Evolutionary conservation across 106 monocot species (phyloP).

Genomic region (Agapanthus africanus): DNA sequence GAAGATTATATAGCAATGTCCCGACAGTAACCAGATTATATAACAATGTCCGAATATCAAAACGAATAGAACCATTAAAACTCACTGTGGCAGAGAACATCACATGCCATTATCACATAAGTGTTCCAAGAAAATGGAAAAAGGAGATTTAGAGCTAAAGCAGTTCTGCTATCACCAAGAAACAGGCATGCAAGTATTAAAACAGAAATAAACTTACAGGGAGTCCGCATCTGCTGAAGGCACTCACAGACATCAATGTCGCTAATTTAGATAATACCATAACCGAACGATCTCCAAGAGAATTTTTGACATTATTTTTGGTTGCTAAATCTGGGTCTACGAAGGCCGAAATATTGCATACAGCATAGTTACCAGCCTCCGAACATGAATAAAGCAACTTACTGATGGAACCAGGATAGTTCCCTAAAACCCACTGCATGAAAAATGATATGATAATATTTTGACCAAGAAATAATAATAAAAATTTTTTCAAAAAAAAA

Average conservation of each 20-base stretch:
- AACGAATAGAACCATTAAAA: not conserved
- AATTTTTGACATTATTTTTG: slow-evolving; percentile 61
- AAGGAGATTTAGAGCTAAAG: too few relatives aligned
- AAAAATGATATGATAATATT: too few relatives aligned
- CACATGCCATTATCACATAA: too few relatives aligned
- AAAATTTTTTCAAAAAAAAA: too few relatives aligned
- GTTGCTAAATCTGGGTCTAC: slow-evolving; percentile 63
- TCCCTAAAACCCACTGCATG: slow-evolving; percentile 88
- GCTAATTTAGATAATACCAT: slow-evolving; percentile 52
- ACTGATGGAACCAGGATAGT: slow-evolving; percentile 48
- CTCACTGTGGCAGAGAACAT: too few relatives aligned
- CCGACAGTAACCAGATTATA: too few relatives aligned
- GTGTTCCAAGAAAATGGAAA: too few relatives aligned
- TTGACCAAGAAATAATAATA: too few relatives aligned
- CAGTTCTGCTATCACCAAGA: not conserved
- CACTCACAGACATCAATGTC: slow-evolving; percentile 34
- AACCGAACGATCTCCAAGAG: slow-evolving; percentile 51
- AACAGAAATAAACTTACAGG: slow-evolving; percentile 55
- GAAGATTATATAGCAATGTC: too few relatives aligned
- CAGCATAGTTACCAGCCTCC: slow-evolving; percentile 10
- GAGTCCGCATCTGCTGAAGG: slow-evolving; percentile 72
- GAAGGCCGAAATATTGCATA: slow-evolving; percentile 20
- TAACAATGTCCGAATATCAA: not conserved
- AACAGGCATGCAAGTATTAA: not conserved
- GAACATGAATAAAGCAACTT: slow-evolving; percentile 26